phyloP scores from a whole-genome alignment of 2,329 filamentous ascomycete genomes.

The Fusarium concolor region DNA sequence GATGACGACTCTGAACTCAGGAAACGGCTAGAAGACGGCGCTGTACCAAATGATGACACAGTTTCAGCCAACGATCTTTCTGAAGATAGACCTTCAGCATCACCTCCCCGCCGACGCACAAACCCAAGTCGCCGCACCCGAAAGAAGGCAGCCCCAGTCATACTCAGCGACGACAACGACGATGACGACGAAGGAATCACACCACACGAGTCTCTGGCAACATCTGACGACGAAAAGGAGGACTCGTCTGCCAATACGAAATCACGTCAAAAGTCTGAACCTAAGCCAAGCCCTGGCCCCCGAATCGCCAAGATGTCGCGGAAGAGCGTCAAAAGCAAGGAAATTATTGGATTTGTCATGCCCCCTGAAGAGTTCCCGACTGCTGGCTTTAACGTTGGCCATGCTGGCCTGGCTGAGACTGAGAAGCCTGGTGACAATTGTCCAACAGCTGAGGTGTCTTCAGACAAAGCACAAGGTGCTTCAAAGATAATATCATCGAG shows the following conservation, averaged over 20 bases:
- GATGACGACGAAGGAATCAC: slow-evolving; percentile 18
- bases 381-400: slow-evolving; percentile 29
- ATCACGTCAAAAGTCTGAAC: slow-evolving; percentile 2
- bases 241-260: background rate
- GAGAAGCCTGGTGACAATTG: slow-evolving; percentile 2
- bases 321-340: slow-evolving; percentile 59
- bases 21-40: background rate
- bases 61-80: background rate
- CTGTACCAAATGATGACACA: background rate
- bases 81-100: slow-evolving; percentile 1
- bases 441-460: background rate
- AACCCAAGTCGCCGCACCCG: slow-evolving; percentile 24
- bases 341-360: slow-evolving; percentile 57
- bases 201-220: background rate
- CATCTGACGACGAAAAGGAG: background rate
- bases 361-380: slow-evolving; percentile 29
- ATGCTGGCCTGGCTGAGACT: background rate
- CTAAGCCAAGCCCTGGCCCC: slow-evolving; percentile 44
- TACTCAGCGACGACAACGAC: slow-evolving; percentile 31
- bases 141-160: slow-evolving; percentile 2
- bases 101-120: slow-evolving; percentile 9
- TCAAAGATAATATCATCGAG: background rate
- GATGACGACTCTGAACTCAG: background rate
- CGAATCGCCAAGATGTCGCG: slow-evolving; percentile 55
- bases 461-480: background rate